phyloP scores from a whole-genome alignment of 192 early-diverging fungal species.

The Obelidium mucronatum region DNA sequence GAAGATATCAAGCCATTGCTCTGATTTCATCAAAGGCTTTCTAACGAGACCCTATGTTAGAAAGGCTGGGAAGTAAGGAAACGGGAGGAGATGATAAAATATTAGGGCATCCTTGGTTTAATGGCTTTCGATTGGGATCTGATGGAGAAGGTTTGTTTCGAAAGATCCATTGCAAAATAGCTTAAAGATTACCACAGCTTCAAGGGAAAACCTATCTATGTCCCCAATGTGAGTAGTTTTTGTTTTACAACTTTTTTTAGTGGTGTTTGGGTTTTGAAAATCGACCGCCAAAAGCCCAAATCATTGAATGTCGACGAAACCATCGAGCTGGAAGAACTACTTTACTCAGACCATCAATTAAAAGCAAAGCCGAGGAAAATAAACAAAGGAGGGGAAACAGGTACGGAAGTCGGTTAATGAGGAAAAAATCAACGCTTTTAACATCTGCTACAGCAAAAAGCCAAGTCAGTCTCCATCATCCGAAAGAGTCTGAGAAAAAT shows the following conservation, averaged over 20 bases:
- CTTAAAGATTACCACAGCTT: too few species aligned
- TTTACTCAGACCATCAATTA: constrained; percentile 93
- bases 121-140: constrained; percentile 76
- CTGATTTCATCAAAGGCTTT: constrained; percentile 51
- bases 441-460: constrained; percentile 7
- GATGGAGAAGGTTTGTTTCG: too few species aligned
- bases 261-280: not conserved
- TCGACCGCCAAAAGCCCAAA: constrained; percentile 63
- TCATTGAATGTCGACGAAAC: constrained; percentile 95
- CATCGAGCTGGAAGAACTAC: constrained; percentile 92
- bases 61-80: constrained; percentile 79
- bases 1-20: constrained; percentile 11
- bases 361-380: constrained; percentile 76
- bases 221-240: constrained; percentile 77
- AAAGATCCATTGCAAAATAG: too few species aligned
- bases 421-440: constrained; percentile 40
- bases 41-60: constrained; percentile 71
- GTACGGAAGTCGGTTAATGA: too few species aligned
- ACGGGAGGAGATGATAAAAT: constrained; percentile 72
- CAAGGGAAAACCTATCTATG: constrained; percentile 78
- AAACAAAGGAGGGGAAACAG: constrained; percentile 41
- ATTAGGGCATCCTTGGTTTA: constrained; percentile 82
- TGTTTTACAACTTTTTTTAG: too few species aligned
- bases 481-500: constrained; percentile 68
- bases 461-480: constrained; percentile 1